phyloP scores from a whole-genome alignment of 345 rosid species.

The Populus tremula region DNA sequence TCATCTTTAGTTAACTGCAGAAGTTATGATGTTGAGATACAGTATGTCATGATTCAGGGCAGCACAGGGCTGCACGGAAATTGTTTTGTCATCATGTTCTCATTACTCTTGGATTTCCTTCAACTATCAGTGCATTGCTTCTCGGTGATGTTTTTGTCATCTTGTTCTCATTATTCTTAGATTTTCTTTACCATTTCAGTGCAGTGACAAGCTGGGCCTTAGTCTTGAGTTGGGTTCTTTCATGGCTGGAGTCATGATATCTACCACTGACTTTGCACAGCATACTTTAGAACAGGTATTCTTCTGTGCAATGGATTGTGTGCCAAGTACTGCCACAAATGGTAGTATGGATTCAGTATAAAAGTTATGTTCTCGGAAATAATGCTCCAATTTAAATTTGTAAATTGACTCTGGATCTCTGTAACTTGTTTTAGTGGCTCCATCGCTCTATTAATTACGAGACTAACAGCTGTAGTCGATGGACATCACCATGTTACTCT shows the following conservation, averaged over 20 bases:
- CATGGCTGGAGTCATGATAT: slow-evolving; percentile 98
- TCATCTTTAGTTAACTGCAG: not conserved
- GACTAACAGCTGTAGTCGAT: not conserved
- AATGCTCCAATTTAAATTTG: not conserved
- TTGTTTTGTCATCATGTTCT: not conserved
- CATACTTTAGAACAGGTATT: slow-evolving; percentile 96
- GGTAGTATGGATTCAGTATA: not conserved
- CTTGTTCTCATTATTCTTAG: not conserved
- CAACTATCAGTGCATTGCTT: slow-evolving; percentile 20
- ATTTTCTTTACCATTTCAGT: slow-evolving; percentile 59
- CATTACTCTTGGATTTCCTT: slow-evolving; percentile 22
- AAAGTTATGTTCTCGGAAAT: not conserved
- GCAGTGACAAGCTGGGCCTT: slow-evolving; percentile 99
- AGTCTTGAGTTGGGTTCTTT: slow-evolving; percentile 99
- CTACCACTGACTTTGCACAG: slow-evolving; percentile 90
- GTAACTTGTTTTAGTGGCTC: not conserved
- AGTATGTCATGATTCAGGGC: not conserved
- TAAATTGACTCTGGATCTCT: not conserved
- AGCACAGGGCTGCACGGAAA: not conserved
- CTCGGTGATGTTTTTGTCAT: not conserved
- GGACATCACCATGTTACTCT: not conserved
- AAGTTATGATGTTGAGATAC: not conserved
- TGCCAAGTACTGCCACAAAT: slow-evolving; percentile 2
- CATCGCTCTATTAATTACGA: not conserved
- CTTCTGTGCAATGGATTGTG: not conserved